Evolutionary conservation across 75 land plant genomes (phyloP), one percentile per base, ranked within the genome.

Genomic region (Cryptomeria japonica): DNA sequence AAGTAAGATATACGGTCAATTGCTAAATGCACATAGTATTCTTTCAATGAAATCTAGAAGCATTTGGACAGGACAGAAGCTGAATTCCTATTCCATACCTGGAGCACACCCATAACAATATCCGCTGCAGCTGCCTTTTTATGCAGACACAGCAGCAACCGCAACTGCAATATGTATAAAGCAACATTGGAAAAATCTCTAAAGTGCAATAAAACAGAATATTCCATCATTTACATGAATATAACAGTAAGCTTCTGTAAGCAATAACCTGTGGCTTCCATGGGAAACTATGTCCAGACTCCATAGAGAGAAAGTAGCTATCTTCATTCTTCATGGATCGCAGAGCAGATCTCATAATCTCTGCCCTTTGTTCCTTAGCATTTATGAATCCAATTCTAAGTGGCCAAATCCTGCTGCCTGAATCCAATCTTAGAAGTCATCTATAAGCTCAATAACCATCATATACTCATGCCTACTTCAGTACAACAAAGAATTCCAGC

Each of bases 81-180:
- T 82, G 14, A 44, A 41, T 46, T 82, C 51, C 25, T 73, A 73
- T 41, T 82, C 32, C 31, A 12, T 80, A 94, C 96, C 95, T 95
- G 95, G 91, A 95, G 88, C 83, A 94, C 56, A n/a, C 94, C 96
- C 87, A 85, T 89, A 75, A 89, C 86, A 85, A 91, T 86, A 61
- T 95, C 95, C 85, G 82, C 55, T 16, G 91, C 77, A 22, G 82
- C 51, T 36, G 95, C 94, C 13, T 90, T 91, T 90, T 95, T 93
- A 22, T 91, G 91, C 41, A 95, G 49, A 84, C 92, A 93, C 28
- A 95, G 87, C 85, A 94, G 92, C 86, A 95, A 91, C 49, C 88
- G 89, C 37, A 87, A 88, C 93, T 91, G 92, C 28, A 80, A 88
- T 49, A 28, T 18, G 41, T 19, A 8, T 68, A 46, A 41, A 51